phyloP scores from a whole-genome alignment of 805 yeast genomes.

The Brettanomyces bruxellensis region DNA sequence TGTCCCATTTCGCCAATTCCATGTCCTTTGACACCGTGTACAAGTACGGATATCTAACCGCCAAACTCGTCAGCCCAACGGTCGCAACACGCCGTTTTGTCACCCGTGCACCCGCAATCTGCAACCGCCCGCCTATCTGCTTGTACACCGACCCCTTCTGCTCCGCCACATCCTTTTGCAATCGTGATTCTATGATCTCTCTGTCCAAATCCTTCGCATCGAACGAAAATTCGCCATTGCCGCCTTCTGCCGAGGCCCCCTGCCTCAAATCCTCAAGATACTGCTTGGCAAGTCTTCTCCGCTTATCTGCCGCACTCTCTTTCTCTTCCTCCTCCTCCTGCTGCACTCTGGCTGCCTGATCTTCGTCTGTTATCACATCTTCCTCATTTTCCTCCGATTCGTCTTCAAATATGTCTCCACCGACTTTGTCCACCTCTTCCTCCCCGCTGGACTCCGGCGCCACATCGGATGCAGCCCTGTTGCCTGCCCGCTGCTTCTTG shows the following conservation, averaged over 20 bases:
- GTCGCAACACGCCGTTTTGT: constrained; percentile 48
- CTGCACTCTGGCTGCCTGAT: constrained; percentile 27
- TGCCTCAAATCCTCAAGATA: constrained; percentile 76
- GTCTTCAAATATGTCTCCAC: constrained; percentile 19
- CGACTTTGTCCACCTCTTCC: constrained; percentile 27
- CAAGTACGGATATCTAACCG: constrained; percentile 51
- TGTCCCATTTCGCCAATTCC: constrained; percentile 74
- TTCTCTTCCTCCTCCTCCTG: constrained; percentile 66
- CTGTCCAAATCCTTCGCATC: constrained; percentile 89
- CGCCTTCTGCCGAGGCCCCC: constrained; percentile 17
- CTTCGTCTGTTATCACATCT: constrained; percentile 22
- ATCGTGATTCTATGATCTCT: constrained; percentile 72
- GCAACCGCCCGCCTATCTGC: constrained; percentile 45
- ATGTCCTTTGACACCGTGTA: constrained; percentile 79
- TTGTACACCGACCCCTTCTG: constrained; percentile 76
- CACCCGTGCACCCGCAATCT: constrained; percentile 32
- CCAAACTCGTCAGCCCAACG: constrained; percentile 44
- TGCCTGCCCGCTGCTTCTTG: not conserved
- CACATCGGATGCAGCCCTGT: constrained; percentile 6
- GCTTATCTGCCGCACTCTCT: constrained; percentile 86
- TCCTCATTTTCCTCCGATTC: constrained; percentile 14
- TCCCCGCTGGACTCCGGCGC: constrained; percentile 24
- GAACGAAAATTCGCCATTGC: constrained; percentile 27
- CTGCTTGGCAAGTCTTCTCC: constrained; percentile 90
- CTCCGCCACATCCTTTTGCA: constrained; percentile 85